Base-by-base conservation (phyloP, 2,329 filamentous ascomycete genomes). In the Ophiobolus disseminans region DNA sequence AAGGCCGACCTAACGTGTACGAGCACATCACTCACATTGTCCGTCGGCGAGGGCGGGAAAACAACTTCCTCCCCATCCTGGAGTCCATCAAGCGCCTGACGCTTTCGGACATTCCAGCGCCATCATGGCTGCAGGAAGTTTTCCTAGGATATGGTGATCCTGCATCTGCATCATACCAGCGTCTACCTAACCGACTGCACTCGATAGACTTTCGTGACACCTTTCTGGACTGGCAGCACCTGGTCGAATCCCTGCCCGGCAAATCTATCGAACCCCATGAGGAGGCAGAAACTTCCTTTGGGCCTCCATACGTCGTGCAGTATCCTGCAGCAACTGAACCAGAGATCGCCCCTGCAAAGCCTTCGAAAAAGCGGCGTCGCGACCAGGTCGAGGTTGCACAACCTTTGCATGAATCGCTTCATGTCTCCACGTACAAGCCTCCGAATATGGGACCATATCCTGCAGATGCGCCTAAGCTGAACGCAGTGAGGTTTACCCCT, bases 91-190 rank as follows among this genome's bases (percentile, higher is more conserved):
- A 88, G 66, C 89, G 85, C 56, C 82, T 99, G 22, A 88, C 91
- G 2, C 79, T 96, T 25, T 91, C 91, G 0, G 90, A 96, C 61
- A 86, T 93, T 16, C 89, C 90, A 5, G 80, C 97, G 44, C 91
- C 94, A 11, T 84, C 87, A 2, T 99, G 94, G 94, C 80, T 99
- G 34, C 91, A 96, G 65, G 94, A 97, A 60, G 93, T 97, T 8
- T 99, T 97, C 72, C 78, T 99, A n/a, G 94, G 94, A 3, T 97
- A 96, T 70, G 94, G 94, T 37, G 92, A 99, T 72, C 93, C 94
- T 48, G 84, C 90, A 22, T 87, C 89, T 49, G 94, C 94, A 25
- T 89, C 86, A 17, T 96, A 96, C 75, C 91, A 89, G 55, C 87
- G 91, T 40, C 76, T 99, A 13, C 77, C 89, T 1, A 94, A 91